A percentile compares a stretch with the other conserved stretches of the same genome.
Conservation (phyloP, 352 stramenopile genomes). For the Pythium brachiatum region DNA sequence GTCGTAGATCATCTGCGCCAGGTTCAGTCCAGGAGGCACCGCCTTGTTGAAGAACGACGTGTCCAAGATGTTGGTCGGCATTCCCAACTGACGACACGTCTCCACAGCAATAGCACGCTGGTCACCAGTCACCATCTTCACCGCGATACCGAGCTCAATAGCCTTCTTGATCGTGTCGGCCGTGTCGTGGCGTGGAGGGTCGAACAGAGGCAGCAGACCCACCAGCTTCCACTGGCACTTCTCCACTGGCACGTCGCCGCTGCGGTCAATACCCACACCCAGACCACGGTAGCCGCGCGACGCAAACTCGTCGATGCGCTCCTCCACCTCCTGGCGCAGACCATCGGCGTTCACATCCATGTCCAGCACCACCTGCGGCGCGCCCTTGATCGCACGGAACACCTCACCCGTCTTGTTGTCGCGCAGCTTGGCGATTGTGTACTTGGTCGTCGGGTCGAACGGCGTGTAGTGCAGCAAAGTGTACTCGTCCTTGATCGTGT, state of each 20-base stretch:
- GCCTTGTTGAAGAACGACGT: conserved; percentile 78
- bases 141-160: conserved; percentile 87
- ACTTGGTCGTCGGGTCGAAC: conserved; percentile 87
- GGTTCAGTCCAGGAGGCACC: conserved; percentile 53
- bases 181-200: conserved; percentile 93
- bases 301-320: conserved; percentile 80
- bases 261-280: conserved; percentile 55
- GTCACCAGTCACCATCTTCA: conserved; percentile 97
- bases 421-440: conserved; percentile 88
- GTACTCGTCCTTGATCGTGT: conserved; percentile 76
- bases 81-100: conserved; percentile 88
- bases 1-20: conserved; percentile 87
- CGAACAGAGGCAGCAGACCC: conserved; percentile 91
- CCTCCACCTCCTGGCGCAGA: conserved; percentile 65
- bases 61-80: conserved; percentile 86
- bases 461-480: conserved; percentile 78
- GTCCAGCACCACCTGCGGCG: conserved; percentile 88
- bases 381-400: conserved; percentile 92
- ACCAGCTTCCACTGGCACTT: conserved; percentile 91
- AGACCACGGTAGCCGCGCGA: conserved; percentile 67
- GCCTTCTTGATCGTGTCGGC: conserved; percentile 89
- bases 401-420: conserved; percentile 77
- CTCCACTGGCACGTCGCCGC: conserved; percentile 61
- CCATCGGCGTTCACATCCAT: conserved; percentile 65
- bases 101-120: conserved; percentile 92